These are phyloP conservation scores for Schwanniomyces pseudopolymorphus DNA, from an alignment of 805 yeast species.

Conservation along the genomic window DNA sequence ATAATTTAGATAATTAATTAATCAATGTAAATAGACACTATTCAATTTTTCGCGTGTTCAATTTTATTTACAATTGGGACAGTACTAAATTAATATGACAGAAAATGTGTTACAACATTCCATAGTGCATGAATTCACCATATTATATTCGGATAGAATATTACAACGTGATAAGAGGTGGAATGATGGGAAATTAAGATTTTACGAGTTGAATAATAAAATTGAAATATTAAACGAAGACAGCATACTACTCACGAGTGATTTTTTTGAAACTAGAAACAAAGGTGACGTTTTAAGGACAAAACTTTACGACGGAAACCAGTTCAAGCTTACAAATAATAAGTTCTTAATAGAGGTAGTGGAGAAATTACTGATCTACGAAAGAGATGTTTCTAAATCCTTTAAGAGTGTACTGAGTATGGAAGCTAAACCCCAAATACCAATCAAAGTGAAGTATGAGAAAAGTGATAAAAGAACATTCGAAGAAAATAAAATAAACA, in stretches of 20 bases:
- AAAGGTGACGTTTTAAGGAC: constrained; percentile 16
- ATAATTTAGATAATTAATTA: constrained; percentile 1
- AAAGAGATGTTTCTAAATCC: constrained; percentile 35
- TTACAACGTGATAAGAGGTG: constrained; percentile 49
- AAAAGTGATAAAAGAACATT: not conserved
- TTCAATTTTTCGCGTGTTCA: not conserved
- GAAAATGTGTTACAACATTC: constrained; percentile 27
- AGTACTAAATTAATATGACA: not conserved
- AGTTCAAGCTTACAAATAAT: constrained; percentile 25
- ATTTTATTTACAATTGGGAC: not conserved
- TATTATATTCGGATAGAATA: constrained; percentile 47
- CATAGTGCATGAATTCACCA: constrained; percentile 44
- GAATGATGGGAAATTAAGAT: constrained; percentile 50
- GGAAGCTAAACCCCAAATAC: not conserved
- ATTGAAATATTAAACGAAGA: constrained; percentile 41
- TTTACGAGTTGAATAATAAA: constrained; percentile 49
- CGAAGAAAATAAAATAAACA: not conserved
- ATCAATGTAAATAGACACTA: constrained; percentile 3
- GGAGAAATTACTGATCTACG: constrained; percentile 29
- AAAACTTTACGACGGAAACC: constrained; percentile 17
- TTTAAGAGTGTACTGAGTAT: constrained; percentile 6
- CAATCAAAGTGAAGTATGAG: not conserved
- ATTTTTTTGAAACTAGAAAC: constrained; percentile 26
- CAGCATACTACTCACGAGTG: constrained; percentile 31
- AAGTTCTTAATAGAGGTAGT: constrained; percentile 28